Base-by-base conservation (phyloP, 2,329 filamentous ascomycete genomes). In the Leptographium galeiforme region DNA sequence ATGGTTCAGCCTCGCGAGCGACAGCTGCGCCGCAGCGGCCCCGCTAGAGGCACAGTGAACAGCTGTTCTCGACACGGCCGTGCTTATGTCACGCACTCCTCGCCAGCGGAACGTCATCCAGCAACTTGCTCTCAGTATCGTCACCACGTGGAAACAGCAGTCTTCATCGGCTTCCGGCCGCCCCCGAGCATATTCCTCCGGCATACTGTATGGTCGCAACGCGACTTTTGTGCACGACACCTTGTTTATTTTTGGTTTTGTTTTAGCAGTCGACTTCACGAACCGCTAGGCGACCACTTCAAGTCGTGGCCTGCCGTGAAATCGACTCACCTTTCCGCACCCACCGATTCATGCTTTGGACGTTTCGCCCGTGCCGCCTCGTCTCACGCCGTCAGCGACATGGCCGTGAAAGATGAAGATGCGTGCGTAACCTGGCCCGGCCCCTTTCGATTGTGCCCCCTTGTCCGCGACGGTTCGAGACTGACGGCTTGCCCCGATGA, bases 391-490 rank as follows among this genome's bases (percentile, higher is more conserved):
- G 65, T 62, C 63, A 70, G 32, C 43, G 53, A 56, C 60, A 81
- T 81, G 78, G 76, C 76, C 66, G 70, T 76, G 62, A 73, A 71
- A 63, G 70, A 76, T 63, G 72, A 79, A 65, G 70, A 68, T 63
- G 67, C 71, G 76, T 79, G 68, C 58, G 72, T 66, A 13, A 3
- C 19, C 8, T 12, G 6, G n/a, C 13, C 6, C 39, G 39, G 30
- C 25, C n/a, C 14, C 14, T 36, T 18, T 36, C 38, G n/a, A 25
- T 41, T n/a, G n/a, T n/a, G n/a, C 30, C 6, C n/a, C 33, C 25
- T 8, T 38, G 11, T 36, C n/a, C 16, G 10, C n/a, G 41, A 39
- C 11, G n/a, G n/a, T n/a, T n/a, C 33, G 6, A 33, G 25, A 43
- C 32, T 34, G 43, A 32, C 18, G 25, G n/a, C 7, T 44, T 46